Base-by-base conservation (phyloP, 169 alveolate genomes). In the Ichthyophthirius multifiliis region DNA sequence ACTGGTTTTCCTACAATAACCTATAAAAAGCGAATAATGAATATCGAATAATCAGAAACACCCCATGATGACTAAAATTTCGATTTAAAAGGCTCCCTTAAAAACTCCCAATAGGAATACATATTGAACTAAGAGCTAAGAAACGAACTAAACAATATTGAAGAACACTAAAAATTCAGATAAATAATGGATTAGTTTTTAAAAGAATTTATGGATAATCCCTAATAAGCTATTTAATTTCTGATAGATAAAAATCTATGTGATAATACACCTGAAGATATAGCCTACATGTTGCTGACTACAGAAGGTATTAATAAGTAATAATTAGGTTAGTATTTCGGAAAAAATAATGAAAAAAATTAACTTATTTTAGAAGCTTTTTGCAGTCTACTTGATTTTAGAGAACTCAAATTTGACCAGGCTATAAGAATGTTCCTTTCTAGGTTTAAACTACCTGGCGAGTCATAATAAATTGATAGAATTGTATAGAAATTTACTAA, bases 391-490 rank as follows among this genome's bases (percentile, higher is more conserved):
- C 23, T 79, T 32, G 76, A 79, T 67, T 44, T 79, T 10, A 67
- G 76, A 23, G 39, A 44, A 13, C 18, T 65, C 20, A 31, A 44
- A 23, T 79, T 35, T 67, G 63, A 65, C 9, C 43, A 65, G 34
- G 85, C 85, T 13, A 37, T 79, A 44, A 79, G 85, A 79, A 34
- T 43, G 15, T 67, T 79, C 15, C 35, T 79, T 35, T 65, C 75
- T 7, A 71, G 75, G 37, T 79, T 79, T 41, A 47, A 74, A 65
- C 27, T 79, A 27, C 74, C 85, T 12, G 85, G 85, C 18, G 85
- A 79, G n/a, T 65, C 85, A 3, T n/a, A 79, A 43, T 45, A 65
- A 74, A 75, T 79, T 9, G 80, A 67, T 67, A 79, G 85, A 67
- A 55, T 79, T 4, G 79, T 79, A 9, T 32, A 67, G 39, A 39